Percentiles rank a stretch among this genome's conserved stretches.
These are phyloP conservation scores for Coniochaeta sp. DNA, from an alignment of 2,329 filamentous ascomycete genomes.

Conservation along the genomic window DNA sequence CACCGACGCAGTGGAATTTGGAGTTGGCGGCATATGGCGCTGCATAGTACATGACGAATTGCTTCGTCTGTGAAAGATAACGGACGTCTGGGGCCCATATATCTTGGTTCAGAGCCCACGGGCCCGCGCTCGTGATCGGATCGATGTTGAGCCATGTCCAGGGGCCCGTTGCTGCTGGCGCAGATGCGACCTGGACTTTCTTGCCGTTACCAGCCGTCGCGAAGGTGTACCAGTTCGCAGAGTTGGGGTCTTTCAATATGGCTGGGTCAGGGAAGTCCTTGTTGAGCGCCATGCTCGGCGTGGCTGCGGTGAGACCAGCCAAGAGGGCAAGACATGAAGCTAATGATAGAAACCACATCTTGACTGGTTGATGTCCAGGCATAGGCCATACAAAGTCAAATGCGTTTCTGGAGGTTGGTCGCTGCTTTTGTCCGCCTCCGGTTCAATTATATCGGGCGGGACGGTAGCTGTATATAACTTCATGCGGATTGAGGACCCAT, in stretches of 20 bases:
- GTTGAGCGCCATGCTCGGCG: background rate
- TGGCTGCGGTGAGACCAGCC: background rate
- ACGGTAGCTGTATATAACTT: background rate
- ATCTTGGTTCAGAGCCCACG: constrained; percentile 44
- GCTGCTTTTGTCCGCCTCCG: background rate
- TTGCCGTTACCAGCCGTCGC: constrained; percentile 42
- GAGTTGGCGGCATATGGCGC: background rate
- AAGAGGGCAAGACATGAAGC: background rate
- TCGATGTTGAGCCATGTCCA: constrained; percentile 40
- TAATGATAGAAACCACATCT: background rate
- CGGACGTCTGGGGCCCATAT: constrained; percentile 58
- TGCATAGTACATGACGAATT: constrained; percentile 1
- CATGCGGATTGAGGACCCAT: background rate
- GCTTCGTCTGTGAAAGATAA: background rate
- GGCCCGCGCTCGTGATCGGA: constrained; percentile 41
- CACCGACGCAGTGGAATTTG: constrained; percentile 48
- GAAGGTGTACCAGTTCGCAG: constrained; percentile 47
- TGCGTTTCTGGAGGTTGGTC: background rate
- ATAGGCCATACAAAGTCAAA: background rate
- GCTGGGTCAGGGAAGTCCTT: constrained; percentile 48
- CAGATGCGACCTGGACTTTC: constrained; percentile 46
- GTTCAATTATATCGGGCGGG: background rate
- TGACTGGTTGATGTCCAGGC: background rate
- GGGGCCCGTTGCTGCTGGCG: constrained; percentile 37
- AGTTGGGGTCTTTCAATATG: constrained; percentile 38